phyloP scores from a whole-genome alignment of 768 basidiomycete species.

The Lepiota brunneoincarnata region DNA sequence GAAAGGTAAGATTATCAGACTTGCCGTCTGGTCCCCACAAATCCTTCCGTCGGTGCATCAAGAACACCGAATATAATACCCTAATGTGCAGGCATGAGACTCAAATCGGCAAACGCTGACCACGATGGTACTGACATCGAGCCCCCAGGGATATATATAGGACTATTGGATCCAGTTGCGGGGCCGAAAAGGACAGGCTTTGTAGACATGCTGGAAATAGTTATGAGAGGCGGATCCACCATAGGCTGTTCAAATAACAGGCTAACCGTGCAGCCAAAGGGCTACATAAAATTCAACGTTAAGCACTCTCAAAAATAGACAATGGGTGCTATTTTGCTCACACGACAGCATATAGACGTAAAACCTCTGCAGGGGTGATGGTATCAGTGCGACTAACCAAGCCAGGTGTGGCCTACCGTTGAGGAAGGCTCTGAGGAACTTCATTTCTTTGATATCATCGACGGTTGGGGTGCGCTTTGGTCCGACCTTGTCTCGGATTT shows the following conservation, averaged over 20 bases:
- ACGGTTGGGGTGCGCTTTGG: slow-evolving; percentile 30
- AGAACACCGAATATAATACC: slow-evolving; percentile 28
- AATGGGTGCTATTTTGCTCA: background rate
- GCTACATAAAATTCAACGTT: background rate
- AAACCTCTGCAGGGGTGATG: slow-evolving; percentile 2
- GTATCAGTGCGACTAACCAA: background rate
- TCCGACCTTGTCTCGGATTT: slow-evolving; percentile 34
- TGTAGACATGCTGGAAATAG: slow-evolving; percentile 9
- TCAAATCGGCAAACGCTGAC: too few species aligned
- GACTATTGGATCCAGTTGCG: slow-evolving; percentile 13
- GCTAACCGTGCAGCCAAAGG: slow-evolving; percentile 6
- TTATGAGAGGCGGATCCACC: background rate
- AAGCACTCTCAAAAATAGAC: too few species aligned
- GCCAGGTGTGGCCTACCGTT: slow-evolving; percentile 18
- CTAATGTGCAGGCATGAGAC: background rate
- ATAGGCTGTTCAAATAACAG: too few species aligned
- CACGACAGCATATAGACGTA: slow-evolving; percentile 16
- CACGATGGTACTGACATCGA: slow-evolving; percentile 16
- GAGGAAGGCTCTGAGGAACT: slow-evolving; percentile 23
- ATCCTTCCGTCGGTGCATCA: slow-evolving; percentile 41
- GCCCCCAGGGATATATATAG: slow-evolving; percentile 19
- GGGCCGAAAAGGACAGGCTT: slow-evolving; percentile 16
- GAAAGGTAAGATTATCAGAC: slow-evolving; percentile 1
- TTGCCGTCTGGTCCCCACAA: slow-evolving; percentile 61
- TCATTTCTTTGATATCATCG: slow-evolving; percentile 41